These are phyloP conservation scores for Coelastrella sp. DNA, from an alignment of 139 green algal genomes.

Conservation along the genomic window DNA sequence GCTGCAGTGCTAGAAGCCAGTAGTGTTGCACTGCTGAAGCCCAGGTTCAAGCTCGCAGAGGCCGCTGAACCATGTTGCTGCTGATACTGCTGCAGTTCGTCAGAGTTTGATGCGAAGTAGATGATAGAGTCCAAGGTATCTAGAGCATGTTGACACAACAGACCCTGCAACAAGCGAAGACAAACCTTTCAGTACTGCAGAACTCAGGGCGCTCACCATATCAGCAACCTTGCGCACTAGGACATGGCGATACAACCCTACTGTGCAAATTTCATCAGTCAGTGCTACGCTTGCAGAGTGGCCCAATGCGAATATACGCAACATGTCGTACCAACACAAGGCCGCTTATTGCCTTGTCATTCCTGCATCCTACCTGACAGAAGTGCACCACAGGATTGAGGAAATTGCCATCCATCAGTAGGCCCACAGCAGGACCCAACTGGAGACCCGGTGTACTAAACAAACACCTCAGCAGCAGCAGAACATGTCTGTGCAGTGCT, in stretches of 20 bases:
- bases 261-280: no score
- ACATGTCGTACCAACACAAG: background rate
- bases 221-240: no score
- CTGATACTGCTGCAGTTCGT: background rate
- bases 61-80: constrained; percentile 4
- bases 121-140: constrained; percentile 38
- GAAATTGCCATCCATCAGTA: constrained; percentile 39
- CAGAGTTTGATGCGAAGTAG: background rate
- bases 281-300: no score
- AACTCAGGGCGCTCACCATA: no score
- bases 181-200: no score
- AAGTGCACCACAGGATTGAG: constrained; percentile 47
- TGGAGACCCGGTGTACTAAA: constrained; percentile 45
- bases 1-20: background rate
- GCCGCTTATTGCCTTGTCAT: background rate
- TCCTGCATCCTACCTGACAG: background rate
- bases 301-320: no score
- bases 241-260: no score
- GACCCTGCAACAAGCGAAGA: constrained; percentile 4
- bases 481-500: constrained; percentile 40
- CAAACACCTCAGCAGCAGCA: constrained; percentile 52
- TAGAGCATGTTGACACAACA: constrained; percentile 36
- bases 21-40: constrained; percentile 17
- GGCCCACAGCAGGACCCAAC: constrained; percentile 34
- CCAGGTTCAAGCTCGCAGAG: background rate